Evolutionary conservation across 331 rosid genomes (phyloP), one percentile per base, ranked within the genome.

Genomic region (Stylosanthes scabra): DNA sequence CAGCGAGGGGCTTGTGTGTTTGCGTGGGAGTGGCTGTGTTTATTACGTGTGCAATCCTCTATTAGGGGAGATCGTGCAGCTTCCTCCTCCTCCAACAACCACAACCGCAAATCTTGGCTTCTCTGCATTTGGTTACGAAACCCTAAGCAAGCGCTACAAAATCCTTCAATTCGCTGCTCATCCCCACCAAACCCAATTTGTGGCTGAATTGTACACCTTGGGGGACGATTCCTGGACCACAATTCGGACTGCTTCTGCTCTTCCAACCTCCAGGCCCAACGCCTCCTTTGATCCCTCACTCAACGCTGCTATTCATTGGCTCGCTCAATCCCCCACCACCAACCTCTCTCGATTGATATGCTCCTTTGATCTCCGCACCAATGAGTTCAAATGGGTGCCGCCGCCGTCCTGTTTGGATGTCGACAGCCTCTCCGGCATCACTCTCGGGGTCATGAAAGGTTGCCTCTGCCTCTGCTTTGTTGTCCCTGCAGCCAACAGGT

Each of bases 251-350:
- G 6, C 45, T 60, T 1, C 25, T 49, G 34, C 74, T n/a, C 58
- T 44, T 58, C 46, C 40, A 0, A 57, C 4, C 2, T 31, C 68
- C 2, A 71, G n/a, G 28, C 29, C 57, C 5, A 58, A n/a, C 31
- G 29, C 51, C 8, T 13, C 65, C 0, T 72, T 78, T 66, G 70
- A 78, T 16, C 83, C 78, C 0, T 66, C 65, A 3, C 68, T 78
- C 28, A 78, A 78, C 3, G 78, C 74, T 49, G 74, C 78, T 5
- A 59, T 79, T 66, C 78, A 79, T 11, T 79, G 83, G 83, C 1
- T 79, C 27, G 50, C 74, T 41, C 9, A 41, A 0, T 11, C 39
- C 4, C 6, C 39, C 4, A 10, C n/a, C 11, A 25, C 31, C 44
- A 1, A 9, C 0, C 3, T 13, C 46, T 64, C 69, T 39, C 51